phyloP scores from a whole-genome alignment of 2,329 filamentous ascomycete species.

The Taxawa tesnikishii region DNA sequence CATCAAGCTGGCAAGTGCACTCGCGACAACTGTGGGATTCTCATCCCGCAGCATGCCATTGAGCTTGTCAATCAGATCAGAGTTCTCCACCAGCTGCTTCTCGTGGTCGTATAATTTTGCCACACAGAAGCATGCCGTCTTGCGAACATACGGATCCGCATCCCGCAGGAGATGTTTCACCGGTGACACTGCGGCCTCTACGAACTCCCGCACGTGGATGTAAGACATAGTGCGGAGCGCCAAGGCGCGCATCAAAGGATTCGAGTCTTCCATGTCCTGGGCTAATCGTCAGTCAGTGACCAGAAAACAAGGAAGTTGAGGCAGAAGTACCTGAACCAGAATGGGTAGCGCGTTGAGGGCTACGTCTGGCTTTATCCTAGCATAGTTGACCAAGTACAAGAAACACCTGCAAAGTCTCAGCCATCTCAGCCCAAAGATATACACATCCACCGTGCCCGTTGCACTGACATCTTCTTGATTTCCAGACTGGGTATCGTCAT shows the following conservation, averaged over 20 bases:
- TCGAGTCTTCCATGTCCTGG: conserved; percentile 85
- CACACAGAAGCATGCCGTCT: conserved; percentile 91
- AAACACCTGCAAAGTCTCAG: conserved; percentile 62
- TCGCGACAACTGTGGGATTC: conserved; percentile 94
- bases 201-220: conserved; percentile 90
- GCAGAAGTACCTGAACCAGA: conserved; percentile 54
- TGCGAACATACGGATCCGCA: conserved; percentile 87
- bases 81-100: conserved; percentile 73
- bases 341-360: conserved; percentile 87
- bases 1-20: conserved; percentile 79
- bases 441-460: not conserved
- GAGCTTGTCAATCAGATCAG: conserved; percentile 81
- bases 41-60: conserved; percentile 87
- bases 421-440: no score
- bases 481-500: conserved; percentile 92
- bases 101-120: conserved; percentile 98
- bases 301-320: not conserved
- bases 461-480: conserved; percentile 94
- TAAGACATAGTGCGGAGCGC: conserved; percentile 94
- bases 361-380: conserved; percentile 84
- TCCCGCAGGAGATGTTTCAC: conserved; percentile 77
- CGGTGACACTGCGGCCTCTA: conserved; percentile 76
- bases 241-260: conserved; percentile 83
- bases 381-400: conserved; percentile 93
- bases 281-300: not conserved